Conservation (phyloP, 805 yeast species). For the Spathaspora sp. region DNA sequence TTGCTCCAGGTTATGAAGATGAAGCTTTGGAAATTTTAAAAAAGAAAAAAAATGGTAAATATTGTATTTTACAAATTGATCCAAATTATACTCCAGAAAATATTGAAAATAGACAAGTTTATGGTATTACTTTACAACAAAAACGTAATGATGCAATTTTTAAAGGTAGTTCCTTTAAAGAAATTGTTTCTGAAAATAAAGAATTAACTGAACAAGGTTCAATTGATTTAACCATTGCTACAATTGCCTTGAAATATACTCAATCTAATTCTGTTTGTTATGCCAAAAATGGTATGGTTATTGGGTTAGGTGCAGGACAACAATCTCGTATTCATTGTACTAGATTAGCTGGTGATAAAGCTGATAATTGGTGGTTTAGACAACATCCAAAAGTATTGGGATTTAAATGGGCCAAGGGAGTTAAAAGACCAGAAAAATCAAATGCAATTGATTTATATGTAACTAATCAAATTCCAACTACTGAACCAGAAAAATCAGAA, state of each 20-base stretch:
- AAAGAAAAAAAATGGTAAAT: constrained; percentile 96
- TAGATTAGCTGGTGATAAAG: constrained; percentile 98
- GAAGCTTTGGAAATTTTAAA: constrained; percentile 87
- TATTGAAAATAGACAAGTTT: constrained; percentile 89
- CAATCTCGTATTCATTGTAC: constrained; percentile 99
- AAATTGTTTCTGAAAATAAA: constrained; percentile 85
- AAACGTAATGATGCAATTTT: constrained; percentile 97
- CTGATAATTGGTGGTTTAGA: constrained; percentile 99
- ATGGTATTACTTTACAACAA: constrained; percentile 93
- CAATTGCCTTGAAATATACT: constrained; percentile 94
- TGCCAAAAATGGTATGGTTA: constrained; percentile 98
- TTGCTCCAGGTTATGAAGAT: constrained; percentile 94
- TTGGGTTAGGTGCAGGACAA: constrained; percentile 99
- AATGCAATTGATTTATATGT: constrained; percentile 96
- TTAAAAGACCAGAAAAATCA: constrained; percentile 97
- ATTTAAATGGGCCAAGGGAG: constrained; percentile 97
- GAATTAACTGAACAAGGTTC: constrained; percentile 86
- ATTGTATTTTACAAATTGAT: constrained; percentile 93
- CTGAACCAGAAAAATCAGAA: constrained; percentile 90
- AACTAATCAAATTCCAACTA: constrained; percentile 83
- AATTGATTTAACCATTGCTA: constrained; percentile 93
- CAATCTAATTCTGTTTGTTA: constrained; percentile 98
- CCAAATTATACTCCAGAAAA: constrained; percentile 84
- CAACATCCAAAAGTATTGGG: constrained; percentile 93
- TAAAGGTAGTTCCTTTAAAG: constrained; percentile 85